phyloP scores from a whole-genome alignment of 2,329 filamentous ascomycete genomes.

The Chalaropsis thielavioides region DNA sequence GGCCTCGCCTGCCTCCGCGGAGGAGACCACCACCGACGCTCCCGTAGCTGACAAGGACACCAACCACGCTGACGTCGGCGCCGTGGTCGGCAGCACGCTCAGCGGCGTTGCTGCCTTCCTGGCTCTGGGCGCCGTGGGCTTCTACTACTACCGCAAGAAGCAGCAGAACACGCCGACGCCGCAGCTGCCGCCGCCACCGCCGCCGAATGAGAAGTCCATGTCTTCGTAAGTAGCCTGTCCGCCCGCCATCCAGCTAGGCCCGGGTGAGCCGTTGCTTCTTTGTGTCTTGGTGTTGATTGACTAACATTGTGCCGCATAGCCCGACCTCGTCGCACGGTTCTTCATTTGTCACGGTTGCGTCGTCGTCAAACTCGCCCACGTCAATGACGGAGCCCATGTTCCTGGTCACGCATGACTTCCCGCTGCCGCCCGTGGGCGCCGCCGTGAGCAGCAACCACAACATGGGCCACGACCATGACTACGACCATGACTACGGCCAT shows the following conservation, averaged over 20 bases:
- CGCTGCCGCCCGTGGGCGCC: conserved; percentile 15
- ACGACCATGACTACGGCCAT: not conserved
- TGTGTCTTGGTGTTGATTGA: conserved; percentile 19
- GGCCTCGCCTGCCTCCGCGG: conserved; percentile 16
- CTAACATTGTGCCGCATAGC: conserved; percentile 19
- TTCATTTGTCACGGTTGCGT: conserved; percentile 1
- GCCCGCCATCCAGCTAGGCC: too few relatives aligned
- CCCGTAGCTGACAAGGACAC: conserved; percentile 19
- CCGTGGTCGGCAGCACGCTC: conserved; percentile 40
- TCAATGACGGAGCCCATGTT: conserved; percentile 16
- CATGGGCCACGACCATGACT: not conserved
- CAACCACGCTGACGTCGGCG: conserved; percentile 26
- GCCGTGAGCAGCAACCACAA: conserved; percentile 11
- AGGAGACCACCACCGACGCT: conserved; percentile 12
- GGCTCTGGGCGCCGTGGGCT: conserved; percentile 28
- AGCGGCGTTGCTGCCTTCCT: conserved; percentile 36
- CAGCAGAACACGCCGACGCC: conserved; percentile 28
- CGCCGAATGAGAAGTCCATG: not conserved
- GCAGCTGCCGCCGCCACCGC: conserved; percentile 21
- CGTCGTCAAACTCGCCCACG: conserved; percentile 23
- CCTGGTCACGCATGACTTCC: conserved; percentile 18
- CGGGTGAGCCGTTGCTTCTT: too few relatives aligned
- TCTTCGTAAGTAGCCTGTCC: conserved; percentile 8
- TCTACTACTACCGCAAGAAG: conserved; percentile 32
- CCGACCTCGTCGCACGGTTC: conserved; percentile 22